These are phyloP conservation scores for Leucocoprinus birnbaumii DNA, from an alignment of 768 basidiomycete genomes.

Conservation along the genomic window DNA sequence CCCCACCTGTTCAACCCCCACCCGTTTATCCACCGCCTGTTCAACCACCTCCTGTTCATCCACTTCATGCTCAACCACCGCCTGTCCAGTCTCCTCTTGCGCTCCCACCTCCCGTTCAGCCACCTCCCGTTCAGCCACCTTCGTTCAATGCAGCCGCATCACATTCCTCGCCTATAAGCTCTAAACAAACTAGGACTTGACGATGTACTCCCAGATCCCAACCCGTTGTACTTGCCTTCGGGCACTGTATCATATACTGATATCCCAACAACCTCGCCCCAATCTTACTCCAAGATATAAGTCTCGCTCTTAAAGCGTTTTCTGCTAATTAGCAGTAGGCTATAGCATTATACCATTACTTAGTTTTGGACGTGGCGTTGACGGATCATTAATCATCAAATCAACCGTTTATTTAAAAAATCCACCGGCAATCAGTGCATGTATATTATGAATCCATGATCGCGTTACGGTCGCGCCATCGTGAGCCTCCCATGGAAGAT, in stretches of 20 bases:
- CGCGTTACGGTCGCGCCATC: slow-evolving; percentile 26
- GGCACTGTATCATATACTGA: no score
- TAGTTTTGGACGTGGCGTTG: no score
- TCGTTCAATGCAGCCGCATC: background rate
- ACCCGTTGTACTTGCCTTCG: no score
- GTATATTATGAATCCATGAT: no score
- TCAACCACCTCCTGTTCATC: background rate
- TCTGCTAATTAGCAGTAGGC: no score
- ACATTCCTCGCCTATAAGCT: background rate
- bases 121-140: background rate
- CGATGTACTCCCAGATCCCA: no score
- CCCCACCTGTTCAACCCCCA: background rate
- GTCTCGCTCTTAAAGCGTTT: no score
- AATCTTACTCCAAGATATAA: no score
- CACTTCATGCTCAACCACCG: background rate
- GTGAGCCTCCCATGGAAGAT: background rate
- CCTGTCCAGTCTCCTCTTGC: slow-evolving; percentile 8
- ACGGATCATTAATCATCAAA: background rate
- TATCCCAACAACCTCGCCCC: no score
- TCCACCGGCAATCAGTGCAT: slow-evolving; percentile 8
- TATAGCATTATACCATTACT: no score
- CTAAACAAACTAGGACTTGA: no score
- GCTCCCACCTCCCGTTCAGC: slow-evolving; percentile 8
- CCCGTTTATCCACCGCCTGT: background rate
- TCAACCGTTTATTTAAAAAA: no score